Evolutionary conservation across 139 green algal genomes (phyloP), one percentile per base, ranked within the genome.

Genomic region (Coccomyxa sp.): DNA sequence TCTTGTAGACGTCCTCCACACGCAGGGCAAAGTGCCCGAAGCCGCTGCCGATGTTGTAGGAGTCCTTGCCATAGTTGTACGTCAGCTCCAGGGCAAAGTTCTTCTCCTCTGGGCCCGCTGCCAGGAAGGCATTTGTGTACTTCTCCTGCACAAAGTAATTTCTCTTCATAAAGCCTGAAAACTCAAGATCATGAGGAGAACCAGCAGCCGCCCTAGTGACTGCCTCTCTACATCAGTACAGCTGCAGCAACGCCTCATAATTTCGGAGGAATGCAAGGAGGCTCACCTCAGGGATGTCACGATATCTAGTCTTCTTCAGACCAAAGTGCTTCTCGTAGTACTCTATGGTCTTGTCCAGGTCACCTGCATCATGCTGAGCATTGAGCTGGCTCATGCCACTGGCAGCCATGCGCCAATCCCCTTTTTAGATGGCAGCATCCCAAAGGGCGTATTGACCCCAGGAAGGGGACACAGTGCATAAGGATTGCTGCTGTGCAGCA

Each of bases 21-120:
- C 87, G 87, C 24, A 98, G 82, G 2, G 88, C 94, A 89, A 98
- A 98, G 89, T 98, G 94, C 0, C 94, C 94, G 82, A 98, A 98
- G 34, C 92, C 94, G 40, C 91, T 85, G 9, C 94, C 94, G 5
- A 97, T 71, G 79, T 95, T 86, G 80, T 97, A 97, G 34, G 72
- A 86, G 80, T 96, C 86, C 77, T 91, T 89, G 0, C 88, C 79
- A 50, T 83, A 83, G 74, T 83, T 93, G 73, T 73, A 86, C 24
- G 78, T 86, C 58, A 84, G 73, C 79, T 92, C 88, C 54, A 92
- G 70, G 5, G 81, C 80, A 86, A 95, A 96, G 84, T 95, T 85
- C 0, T 64, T 91, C 38, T 83, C 39, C 84, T 96, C 89, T 2
- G 86, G 76, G 10, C 89, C 90, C 39, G 89, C 95, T 0, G 89